phyloP scores from a whole-genome alignment of 73 alveolate genomes.

The Strombidium stylifer region DNA sequence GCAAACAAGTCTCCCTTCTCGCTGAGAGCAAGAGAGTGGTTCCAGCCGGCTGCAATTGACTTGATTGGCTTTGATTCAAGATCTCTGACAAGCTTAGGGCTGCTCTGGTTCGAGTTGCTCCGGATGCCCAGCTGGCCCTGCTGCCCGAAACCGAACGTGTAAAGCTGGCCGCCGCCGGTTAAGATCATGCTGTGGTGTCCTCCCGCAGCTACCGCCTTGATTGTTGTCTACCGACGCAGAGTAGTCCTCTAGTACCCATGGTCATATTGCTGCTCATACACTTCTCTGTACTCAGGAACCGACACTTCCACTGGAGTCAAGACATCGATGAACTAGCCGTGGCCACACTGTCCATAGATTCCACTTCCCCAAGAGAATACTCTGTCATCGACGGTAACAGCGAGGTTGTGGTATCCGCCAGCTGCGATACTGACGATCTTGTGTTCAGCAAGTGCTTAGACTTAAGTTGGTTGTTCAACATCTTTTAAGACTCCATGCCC shows the following conservation, averaged over 20 bases:
- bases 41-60: slow-evolving; percentile 97
- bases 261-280: too few relatives aligned
- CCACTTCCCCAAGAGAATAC: slow-evolving; percentile 95
- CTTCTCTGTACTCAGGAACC: too few relatives aligned
- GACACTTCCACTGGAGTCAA: too few relatives aligned
- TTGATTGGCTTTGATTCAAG: slow-evolving; percentile 64
- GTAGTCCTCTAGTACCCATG: too few relatives aligned
- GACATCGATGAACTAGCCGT: slow-evolving; percentile 73
- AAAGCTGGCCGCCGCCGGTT: slow-evolving; percentile 87
- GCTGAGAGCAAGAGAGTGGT: slow-evolving; percentile 90
- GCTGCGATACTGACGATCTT: slow-evolving; percentile 75
- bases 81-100: slow-evolving; percentile 86
- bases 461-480: slow-evolving; percentile 71
- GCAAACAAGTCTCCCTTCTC: slow-evolving; percentile 87
- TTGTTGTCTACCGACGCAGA: too few relatives aligned
- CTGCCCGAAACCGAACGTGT: slow-evolving; percentile 94
- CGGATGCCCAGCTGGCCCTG: slow-evolving; percentile 96
- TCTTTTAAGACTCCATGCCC: slow-evolving; percentile 94
- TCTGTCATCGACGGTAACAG: slow-evolving; percentile 81
- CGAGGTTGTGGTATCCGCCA: slow-evolving; percentile 98
- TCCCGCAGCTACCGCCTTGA: too few relatives aligned
- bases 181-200: slow-evolving; percentile 94
- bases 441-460: slow-evolving; percentile 64
- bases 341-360: slow-evolving; percentile 96
- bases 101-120: slow-evolving; percentile 77